Conservation (phyloP, 371 early-diverging fungal genomes). For the Syncephalastrum sp. region DNA sequence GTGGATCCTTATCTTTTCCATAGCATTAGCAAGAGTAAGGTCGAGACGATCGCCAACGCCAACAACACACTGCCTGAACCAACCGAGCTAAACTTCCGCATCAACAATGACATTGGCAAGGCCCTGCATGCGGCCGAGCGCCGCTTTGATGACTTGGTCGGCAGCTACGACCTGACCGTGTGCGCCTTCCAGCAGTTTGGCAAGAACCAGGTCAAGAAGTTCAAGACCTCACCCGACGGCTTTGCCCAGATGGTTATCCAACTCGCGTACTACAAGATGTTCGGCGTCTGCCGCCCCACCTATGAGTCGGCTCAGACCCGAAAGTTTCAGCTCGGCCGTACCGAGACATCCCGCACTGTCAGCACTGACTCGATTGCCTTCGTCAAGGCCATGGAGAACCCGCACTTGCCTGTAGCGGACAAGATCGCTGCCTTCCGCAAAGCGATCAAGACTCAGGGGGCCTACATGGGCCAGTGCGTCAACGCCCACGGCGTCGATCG, state of each 20-base stretch:
- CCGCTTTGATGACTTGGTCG: conserved; percentile 71
- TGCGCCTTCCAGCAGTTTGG: conserved; percentile 85
- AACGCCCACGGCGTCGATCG: conserved; percentile 91
- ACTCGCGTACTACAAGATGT: conserved; percentile 91
- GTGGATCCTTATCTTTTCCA: not conserved
- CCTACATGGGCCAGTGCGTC: conserved; percentile 80
- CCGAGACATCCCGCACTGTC: conserved; percentile 92
- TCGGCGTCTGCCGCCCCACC: conserved; percentile 76
- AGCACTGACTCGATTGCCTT: conserved; percentile 78
- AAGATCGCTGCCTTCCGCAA: conserved; percentile 70
- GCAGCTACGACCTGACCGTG: conserved; percentile 78
- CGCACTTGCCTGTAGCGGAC: conserved; percentile 40
- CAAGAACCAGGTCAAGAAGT: conserved; percentile 89
- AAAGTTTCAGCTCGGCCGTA: conserved; percentile 90
- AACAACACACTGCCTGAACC: conserved; percentile 68
- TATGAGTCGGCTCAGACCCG: conserved; percentile 93
- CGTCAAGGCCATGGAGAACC: conserved; percentile 85
- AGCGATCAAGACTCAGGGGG: conserved; percentile 77
- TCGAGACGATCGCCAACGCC: conserved; percentile 14
- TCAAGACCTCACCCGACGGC: conserved; percentile 88
- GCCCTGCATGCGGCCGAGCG: conserved; percentile 64
- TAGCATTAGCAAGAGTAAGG: not conserved
- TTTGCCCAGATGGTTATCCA: conserved; percentile 96
- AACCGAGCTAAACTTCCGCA: conserved; percentile 64
- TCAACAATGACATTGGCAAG: conserved; percentile 50